Conservation (phyloP, 2,329 filamentous ascomycete genomes). For the Diaporthe humulicola region DNA sequence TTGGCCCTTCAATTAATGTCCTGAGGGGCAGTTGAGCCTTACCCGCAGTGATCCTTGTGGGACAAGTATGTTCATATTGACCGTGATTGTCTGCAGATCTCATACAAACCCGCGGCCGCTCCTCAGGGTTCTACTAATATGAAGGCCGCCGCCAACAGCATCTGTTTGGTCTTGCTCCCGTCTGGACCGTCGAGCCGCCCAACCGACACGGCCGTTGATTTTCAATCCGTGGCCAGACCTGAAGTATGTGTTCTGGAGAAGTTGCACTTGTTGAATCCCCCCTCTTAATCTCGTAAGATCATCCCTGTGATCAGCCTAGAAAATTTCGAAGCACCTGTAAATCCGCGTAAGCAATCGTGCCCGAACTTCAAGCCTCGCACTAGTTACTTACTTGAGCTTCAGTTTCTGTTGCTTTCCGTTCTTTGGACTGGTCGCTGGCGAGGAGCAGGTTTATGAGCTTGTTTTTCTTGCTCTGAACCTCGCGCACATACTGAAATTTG, state of each 20-base stretch:
- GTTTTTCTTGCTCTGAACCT: neutral
- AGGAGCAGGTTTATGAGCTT: neutral
- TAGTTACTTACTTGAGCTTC: neutral
- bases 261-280: neutral
- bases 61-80: neutral
- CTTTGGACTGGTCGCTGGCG: neutral
- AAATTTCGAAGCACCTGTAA: neutral
- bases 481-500: neutral
- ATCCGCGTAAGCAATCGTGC: neutral
- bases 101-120: neutral
- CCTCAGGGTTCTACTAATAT: too few species aligned
- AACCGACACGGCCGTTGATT: constrained; percentile 4
- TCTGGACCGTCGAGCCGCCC: constrained; percentile 26
- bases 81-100: neutral
- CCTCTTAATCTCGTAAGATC: neutral
- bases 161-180: neutral
- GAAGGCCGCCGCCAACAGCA: neutral
- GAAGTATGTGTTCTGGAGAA: neutral
- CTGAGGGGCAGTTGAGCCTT: neutral
- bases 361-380: neutral
- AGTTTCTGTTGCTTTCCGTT: neutral
- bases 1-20: neutral
- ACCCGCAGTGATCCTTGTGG: neutral
- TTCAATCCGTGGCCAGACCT: neutral
- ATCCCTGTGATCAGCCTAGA: neutral